Percentiles rank a stretch among this genome's conserved stretches.
phyloP scores from a whole-genome alignment of 2,329 filamentous ascomycete species.

The Sporothrix protearum region DNA sequence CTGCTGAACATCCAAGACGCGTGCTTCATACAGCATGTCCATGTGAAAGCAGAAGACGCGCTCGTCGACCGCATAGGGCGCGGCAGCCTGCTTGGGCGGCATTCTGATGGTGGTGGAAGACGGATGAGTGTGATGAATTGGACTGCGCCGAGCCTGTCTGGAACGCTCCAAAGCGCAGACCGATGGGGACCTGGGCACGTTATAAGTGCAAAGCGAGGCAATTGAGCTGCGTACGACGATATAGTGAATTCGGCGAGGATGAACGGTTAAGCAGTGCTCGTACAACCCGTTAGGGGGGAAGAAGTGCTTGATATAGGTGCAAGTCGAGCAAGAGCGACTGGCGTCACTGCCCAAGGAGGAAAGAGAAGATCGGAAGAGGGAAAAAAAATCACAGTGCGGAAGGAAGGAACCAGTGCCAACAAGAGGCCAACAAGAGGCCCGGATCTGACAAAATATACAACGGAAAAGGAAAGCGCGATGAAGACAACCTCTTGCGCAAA shows the following conservation, averaged over 20 bases:
- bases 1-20: conserved; percentile 74
- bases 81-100: conserved; percentile 41
- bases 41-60: conserved; percentile 95
- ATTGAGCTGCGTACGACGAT: neutral
- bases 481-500: neutral
- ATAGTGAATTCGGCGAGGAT: neutral
- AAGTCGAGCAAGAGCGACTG: neutral
- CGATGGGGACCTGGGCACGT: neutral
- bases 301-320: neutral
- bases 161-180: neutral
- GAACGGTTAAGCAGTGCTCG: neutral
- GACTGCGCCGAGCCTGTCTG: neutral
- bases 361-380: neutral
- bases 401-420: neutral
- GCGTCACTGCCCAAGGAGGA: neutral
- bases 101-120: conserved; percentile 18
- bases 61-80: conserved; percentile 72
- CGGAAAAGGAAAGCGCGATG: neutral
- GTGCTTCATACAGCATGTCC: conserved; percentile 95
- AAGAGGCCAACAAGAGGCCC: neutral
- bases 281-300: neutral
- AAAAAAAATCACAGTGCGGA: neutral
- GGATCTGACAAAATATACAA: neutral
- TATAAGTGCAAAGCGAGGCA: neutral
- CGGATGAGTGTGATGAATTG: neutral